Evolutionary conservation across 2,329 filamentous ascomycete species (phyloP).

Genomic region (Cladophialophora exuberans): DNA sequence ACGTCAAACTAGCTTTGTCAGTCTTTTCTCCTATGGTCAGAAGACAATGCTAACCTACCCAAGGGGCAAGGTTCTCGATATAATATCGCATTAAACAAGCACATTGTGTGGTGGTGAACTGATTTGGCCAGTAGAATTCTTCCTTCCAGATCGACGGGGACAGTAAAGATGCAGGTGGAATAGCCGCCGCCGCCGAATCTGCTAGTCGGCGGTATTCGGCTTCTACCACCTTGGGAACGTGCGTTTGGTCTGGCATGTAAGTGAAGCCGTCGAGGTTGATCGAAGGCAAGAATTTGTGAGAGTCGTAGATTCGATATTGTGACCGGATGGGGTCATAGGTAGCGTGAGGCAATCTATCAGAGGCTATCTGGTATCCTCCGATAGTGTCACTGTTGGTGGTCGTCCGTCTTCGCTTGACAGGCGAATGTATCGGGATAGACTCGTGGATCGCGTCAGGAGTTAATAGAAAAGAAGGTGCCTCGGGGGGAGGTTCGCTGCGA

Average conservation of each 20-base stretch:
- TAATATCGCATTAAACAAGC: slow-evolving; percentile 34
- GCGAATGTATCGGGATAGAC: slow-evolving; percentile 17
- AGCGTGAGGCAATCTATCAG: slow-evolving; percentile 18
- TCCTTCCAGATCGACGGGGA: slow-evolving; percentile 32
- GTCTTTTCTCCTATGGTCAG: not conserved
- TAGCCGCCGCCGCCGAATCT: slow-evolving; percentile 29
- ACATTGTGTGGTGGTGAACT: slow-evolving; percentile 33
- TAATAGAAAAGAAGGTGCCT: slow-evolving; percentile 20
- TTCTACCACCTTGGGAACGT: slow-evolving; percentile 30
- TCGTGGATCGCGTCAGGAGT: slow-evolving; percentile 13
- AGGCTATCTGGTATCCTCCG: not conserved
- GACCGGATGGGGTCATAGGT: slow-evolving; percentile 28
- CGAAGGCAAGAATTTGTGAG: slow-evolving; percentile 15
- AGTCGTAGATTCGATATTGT: slow-evolving; percentile 25
- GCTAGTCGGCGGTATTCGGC: slow-evolving; percentile 32
- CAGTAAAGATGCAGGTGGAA: slow-evolving; percentile 30
- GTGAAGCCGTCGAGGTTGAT: slow-evolving; percentile 18
- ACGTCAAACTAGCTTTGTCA: slow-evolving; percentile 31
- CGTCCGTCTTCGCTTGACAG: slow-evolving; percentile 25
- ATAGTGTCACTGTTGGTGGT: slow-evolving; percentile 11
- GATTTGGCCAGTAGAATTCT: slow-evolving; percentile 34
- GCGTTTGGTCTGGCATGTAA: slow-evolving; percentile 24
- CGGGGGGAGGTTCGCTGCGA: slow-evolving; percentile 17
- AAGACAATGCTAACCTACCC: slow-evolving; percentile 22
- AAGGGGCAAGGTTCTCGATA: slow-evolving; percentile 33